Percentiles rank a stretch among this genome's conserved stretches.
Conservation (phyloP, 495 filamentous ascomycete species). For the Cercophora scortea region DNA sequence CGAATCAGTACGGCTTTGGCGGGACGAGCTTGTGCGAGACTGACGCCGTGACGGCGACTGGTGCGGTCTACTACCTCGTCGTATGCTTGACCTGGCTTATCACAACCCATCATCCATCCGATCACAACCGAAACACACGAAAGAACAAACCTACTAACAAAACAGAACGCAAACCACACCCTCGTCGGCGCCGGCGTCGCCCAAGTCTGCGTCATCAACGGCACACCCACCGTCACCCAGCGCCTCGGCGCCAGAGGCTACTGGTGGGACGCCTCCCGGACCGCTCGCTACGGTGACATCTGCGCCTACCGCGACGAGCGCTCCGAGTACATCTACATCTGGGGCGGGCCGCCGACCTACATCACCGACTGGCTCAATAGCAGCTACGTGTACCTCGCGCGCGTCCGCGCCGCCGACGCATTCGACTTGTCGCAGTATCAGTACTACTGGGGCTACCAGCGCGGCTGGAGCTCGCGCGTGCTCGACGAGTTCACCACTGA, state of each 20-base stretch:
- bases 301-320: slow-evolving; percentile 27
- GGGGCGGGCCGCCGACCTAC: slow-evolving; percentile 23
- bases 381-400: slow-evolving; percentile 27
- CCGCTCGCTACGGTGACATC: slow-evolving; percentile 26
- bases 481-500: slow-evolving; percentile 16
- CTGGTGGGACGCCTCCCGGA: slow-evolving; percentile 22
- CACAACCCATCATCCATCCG: background rate
- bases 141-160: background rate
- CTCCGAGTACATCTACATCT: slow-evolving; percentile 27
- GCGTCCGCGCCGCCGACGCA: slow-evolving; percentile 24
- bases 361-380: slow-evolving; percentile 8
- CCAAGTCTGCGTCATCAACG: slow-evolving; percentile 20
- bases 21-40: slow-evolving; percentile 28
- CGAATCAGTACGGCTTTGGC: slow-evolving; percentile 23
- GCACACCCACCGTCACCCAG: slow-evolving; percentile 24
- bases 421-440: slow-evolving; percentile 26
- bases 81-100: background rate
- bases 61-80: slow-evolving; percentile 24
- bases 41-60: slow-evolving; percentile 9
- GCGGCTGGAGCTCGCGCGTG: slow-evolving; percentile 21
- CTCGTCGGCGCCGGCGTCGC: slow-evolving; percentile 27
- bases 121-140: background rate
- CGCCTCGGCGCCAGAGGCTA: slow-evolving; percentile 23
- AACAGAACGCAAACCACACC: slow-evolving; percentile 22
- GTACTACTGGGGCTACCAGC: slow-evolving; percentile 27